Conservation (phyloP, 768 basidiomycete genomes). For the Cystobasidiopsis lactophilus region DNA sequence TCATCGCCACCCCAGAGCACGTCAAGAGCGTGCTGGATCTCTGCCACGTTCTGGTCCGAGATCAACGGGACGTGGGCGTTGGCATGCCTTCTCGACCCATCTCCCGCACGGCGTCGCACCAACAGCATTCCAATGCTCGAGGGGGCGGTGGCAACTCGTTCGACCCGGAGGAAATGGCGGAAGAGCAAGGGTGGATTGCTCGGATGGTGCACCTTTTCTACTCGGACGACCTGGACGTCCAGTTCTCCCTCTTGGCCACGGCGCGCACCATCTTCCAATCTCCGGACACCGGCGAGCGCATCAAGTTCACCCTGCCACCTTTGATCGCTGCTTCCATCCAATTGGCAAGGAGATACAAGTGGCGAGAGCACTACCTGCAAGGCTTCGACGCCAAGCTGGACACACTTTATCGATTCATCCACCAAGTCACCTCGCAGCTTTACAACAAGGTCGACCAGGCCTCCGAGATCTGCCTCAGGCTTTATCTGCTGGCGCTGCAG, state of each 20-base stretch:
- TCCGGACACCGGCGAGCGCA: slow-evolving; percentile 64
- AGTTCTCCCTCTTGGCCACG: slow-evolving; percentile 79
- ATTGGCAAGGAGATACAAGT: slow-evolving; percentile 75
- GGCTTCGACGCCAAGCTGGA: slow-evolving; percentile 77
- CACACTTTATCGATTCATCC: slow-evolving; percentile 78
- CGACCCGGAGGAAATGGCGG: slow-evolving; percentile 78
- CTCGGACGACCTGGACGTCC: slow-evolving; percentile 60
- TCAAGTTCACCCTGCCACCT: slow-evolving; percentile 91
- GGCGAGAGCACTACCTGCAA: slow-evolving; percentile 32
- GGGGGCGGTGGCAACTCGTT: slow-evolving; percentile 26
- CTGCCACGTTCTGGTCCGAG: slow-evolving; percentile 75
- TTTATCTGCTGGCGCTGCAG: slow-evolving; percentile 89
- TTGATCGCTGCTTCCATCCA: slow-evolving; percentile 83
- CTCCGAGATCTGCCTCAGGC: slow-evolving; percentile 59
- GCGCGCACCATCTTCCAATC: slow-evolving; percentile 65
- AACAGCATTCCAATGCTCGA: background rate
- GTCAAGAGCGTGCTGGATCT: slow-evolving; percentile 81
- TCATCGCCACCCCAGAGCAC: slow-evolving; percentile 80
- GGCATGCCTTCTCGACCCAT: slow-evolving; percentile 6
- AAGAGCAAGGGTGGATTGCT: slow-evolving; percentile 98
- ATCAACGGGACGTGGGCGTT: slow-evolving; percentile 29
- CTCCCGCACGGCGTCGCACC: background rate
- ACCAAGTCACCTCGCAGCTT: slow-evolving; percentile 78
- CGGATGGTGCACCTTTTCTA: slow-evolving; percentile 92
- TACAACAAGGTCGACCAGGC: slow-evolving; percentile 83